Evolutionary conservation across 2,329 filamentous ascomycete genomes (phyloP), one percentile per base, ranked within the genome.

Genomic region (Botryotinia narcissicola): DNA sequence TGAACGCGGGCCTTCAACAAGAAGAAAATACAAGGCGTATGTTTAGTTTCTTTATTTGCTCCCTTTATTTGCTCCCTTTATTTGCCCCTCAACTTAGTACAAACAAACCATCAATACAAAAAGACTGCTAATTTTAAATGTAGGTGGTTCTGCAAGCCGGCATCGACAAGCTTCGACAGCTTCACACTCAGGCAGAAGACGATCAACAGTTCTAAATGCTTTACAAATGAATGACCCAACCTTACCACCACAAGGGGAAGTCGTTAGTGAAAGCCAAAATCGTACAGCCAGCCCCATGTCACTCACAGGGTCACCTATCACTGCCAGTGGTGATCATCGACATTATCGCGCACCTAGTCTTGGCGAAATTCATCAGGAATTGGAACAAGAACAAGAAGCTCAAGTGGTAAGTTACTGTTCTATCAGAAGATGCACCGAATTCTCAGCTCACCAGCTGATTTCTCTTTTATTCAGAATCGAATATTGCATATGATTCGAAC

Each of bases 371-470:
- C 92, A 94, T 77, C 92, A 94, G 80, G 91, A 94, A 82, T 85
- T 94, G 2, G 92, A 94, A 81, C 91, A 90, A 71, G 92, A 94
- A 82, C 92, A 94, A 80, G 92, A 94, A 80, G 91, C 89, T 37
- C 92, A 94, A 82, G 92, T 94, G 76, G 90, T 91, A 84, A 69
- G 88, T 82, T 25, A 42, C 25, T 18, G 5, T 35, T 46, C 12
- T 29, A 63, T 22, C 7, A 20, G 25, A n/a, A 12, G 16, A 22
- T 40, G 1, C 40, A 25, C 3, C 1, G 16, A 63, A 18, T 32
- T 14, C 4, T 2, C 25, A 37, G 22, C 18, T 37, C 29, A 51
- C 42, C 8, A n/a, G 22, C 8, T 42, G 25, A 71, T 40, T 22
- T 8, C 8, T n/a, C 12, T 37, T 4, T 10, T 46, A 32, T 60